Base-by-base conservation (phyloP, 257 asterid genomes). In the Jaltomata sinuosa region DNA sequence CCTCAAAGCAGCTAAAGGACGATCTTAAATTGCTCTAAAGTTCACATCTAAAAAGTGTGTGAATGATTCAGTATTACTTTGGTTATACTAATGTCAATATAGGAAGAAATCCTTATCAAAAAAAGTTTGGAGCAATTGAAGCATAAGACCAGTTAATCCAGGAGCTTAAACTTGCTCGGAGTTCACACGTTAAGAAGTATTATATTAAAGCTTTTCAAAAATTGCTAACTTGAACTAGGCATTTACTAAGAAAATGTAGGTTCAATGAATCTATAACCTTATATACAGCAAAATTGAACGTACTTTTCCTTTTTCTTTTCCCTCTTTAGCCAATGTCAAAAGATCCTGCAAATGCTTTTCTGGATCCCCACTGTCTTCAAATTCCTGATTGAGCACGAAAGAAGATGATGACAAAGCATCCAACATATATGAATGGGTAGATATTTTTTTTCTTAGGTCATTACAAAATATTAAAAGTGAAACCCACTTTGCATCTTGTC, bases 241-340 rank as follows among this genome's bases (percentile, higher is more conserved):
- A 71, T 71, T 38, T 40, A 71, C 54, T 40, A 71, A 71, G 53
- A 69, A 69, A 34, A 54, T 40, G 79, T 40, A 40, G 5, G 49
- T 71, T 71, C 32, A 71, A 59, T 57, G 40, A 80, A 15, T 59
- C 52, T 15, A 59, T 14, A 45, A n/a, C 15, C 59, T 81, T 81
- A 59, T 11, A 59, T 11, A 47, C 21, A 62, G 5, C 21, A 36
- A 84, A 82, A 67, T 42, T 87, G 78, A 40, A n/a, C 89, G 27
- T 91, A 96, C 99, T 89, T 96, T 96, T 89, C 99, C 99, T 92
- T 94, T 96, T 85, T 93, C 95, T 80, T 92, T 89, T 87, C 99
- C 99, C 79, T 85, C 93, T 91, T 91, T 93, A 83, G 97, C 98
- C 91, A 96, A 87, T 12, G 95, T 87, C 84, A 92, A 62, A 82